Evolutionary conservation across 306 rosid species (phyloP), one percentile per base, ranked within the genome.

Genomic region (Cicer bijugum): DNA sequence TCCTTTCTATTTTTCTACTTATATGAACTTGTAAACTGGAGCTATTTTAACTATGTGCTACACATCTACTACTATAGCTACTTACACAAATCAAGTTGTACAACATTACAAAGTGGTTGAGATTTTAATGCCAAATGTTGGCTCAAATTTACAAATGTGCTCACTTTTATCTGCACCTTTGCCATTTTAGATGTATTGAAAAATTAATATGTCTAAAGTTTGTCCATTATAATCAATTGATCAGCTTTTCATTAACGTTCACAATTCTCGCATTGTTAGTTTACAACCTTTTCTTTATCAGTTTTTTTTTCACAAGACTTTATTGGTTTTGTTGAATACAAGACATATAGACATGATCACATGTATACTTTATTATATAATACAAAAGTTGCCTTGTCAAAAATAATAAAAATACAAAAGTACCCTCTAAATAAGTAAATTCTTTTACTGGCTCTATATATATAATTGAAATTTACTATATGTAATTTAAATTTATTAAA

Each of bases 71-170:
- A 81, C 83, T 81, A 28, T 28, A 81, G 83, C 83, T 59, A 40
- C 81, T 74, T 81, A 71, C 79, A 78, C 81, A 78, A 71, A 84
- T 78, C 83, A 81, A 78, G 55, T 67, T 58, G 83, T 84, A 75
- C 85, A 58, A 53, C 65, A 23, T 64, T 52, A 45, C 74, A 51
- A 78, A 75, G 82, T 82, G 77, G 85, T 81, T 85, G 84, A 60
- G 61, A 66, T 82, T 75, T 81, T 81, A 85, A 78, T 82, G 82
- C 82, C 84, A 75, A 82, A 75, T 82, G 82, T 82, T 85, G 59
- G 84, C 80, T 85, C 85, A 67, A 81, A 65, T 64, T 84, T 38
- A 74, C 70, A 59, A 75, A 66, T 75, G 77, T 53, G 47, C 55
- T 76, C 75, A 78, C 82, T 80, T 71, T 78, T 74, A 51, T 66